Evolutionary conservation across 148 eudicot species (phyloP), one percentile per base, ranked within the genome.

Genomic region (Bassia scoparia): DNA sequence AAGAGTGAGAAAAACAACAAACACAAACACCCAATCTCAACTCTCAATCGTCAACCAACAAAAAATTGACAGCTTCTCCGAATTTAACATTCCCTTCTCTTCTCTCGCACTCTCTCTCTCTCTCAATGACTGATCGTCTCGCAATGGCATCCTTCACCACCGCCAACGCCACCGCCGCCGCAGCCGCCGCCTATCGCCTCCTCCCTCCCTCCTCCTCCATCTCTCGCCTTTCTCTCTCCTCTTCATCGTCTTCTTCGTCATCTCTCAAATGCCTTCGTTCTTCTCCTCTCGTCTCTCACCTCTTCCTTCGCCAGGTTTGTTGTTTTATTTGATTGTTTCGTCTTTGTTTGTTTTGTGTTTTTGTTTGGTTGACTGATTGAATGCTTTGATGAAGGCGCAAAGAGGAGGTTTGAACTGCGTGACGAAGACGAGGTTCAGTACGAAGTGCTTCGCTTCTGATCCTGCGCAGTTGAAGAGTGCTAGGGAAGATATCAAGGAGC

Each of bases 401-500:
- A 84, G 74, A 67, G 49, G 76, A 70, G 48, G 68, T 7, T 29
- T 46, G 37, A 69, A 37, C 13, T 49, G 69, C 35, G 72, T 78
- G 48, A 73, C 82, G 58, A 59, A 74, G 82, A 63, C 70, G 34
- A 37, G 73, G 49, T 68, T 86, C 50, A 73, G 84, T 58, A 75
- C 91, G 18, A 87, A 81, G 77, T 84, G 91, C 76, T 76, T 46
- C 27, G 89, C 87, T 27, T 88, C 96, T 4, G 79, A 83, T 80
- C 85, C 89, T 37, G 81, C 78, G 34, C 86, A 90, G 82, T 73
- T 90, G 71, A 85, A 82, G 72, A 86, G 80, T 64, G 96, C 96
- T 0, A 84, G 87, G 52, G 86, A 90, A 33, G 92, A 90, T 68
- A 86, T 90, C 54, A 86, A 78, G 38, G 81, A 82, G 80, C 88